A percentile compares a stretch with the other conserved stretches of the same genome.
These are phyloP conservation scores for Entomortierella lignicola DNA, from an alignment of 192 early-diverging fungal species.

Conservation along the genomic window DNA sequence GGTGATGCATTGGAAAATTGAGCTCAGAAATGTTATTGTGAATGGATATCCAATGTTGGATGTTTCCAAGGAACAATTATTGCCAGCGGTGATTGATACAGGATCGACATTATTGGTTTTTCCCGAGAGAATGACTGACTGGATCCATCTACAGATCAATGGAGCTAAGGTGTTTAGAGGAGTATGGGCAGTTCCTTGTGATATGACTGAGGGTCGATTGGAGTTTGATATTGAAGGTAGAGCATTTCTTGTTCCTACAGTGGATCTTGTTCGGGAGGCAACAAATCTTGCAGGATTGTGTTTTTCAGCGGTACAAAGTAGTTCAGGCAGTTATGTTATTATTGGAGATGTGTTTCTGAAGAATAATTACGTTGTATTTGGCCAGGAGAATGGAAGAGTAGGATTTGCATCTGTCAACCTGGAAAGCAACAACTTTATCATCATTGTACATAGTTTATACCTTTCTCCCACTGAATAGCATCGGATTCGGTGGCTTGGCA, in stretches of 20 bases:
- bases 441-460: no score
- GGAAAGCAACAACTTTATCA: no score
- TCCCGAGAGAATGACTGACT: constrained; percentile 1
- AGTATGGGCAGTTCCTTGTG: constrained; percentile 30
- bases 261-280: constrained; percentile 28
- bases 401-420: constrained; percentile 65
- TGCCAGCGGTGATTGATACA: constrained; percentile 56
- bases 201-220: not conserved
- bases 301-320: constrained; percentile 37
- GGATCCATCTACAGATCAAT: constrained; percentile 16
- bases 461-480: no score
- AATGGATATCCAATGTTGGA: constrained; percentile 3
- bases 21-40: constrained; percentile 29
- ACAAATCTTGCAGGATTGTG: constrained; percentile 2
- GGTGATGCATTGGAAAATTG: constrained; percentile 69
- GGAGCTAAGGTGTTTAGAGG: not conserved
- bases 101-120: constrained; percentile 56
- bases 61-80: no score
- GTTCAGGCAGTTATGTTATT: constrained; percentile 54
- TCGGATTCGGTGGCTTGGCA: no score
- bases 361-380: constrained; percentile 74
- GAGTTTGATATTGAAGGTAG: constrained; percentile 28
- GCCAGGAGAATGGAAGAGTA: constrained; percentile 66
- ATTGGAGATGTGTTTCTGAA: constrained; percentile 77
- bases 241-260: constrained; percentile 22